Evolutionary conservation across 2,329 filamentous ascomycete species (phyloP), one percentile per base, ranked within the genome.

Genomic region (Neopestalotiopsis sp.): DNA sequence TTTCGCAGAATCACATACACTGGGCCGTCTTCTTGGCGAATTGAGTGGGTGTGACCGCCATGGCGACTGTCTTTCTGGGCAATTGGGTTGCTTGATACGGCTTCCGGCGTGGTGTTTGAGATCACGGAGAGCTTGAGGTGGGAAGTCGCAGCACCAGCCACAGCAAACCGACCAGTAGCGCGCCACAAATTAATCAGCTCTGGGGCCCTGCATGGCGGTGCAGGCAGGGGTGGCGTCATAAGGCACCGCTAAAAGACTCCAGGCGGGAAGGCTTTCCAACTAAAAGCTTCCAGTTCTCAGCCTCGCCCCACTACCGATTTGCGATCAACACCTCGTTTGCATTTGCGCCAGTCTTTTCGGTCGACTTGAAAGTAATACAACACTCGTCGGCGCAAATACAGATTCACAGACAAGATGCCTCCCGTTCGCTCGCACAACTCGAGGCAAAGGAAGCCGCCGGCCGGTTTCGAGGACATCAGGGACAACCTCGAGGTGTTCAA

Each of bases 11-110:
- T 63, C 67, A 84, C 91, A 82, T 82, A 95, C 93, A 95, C 79
- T 92, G 89, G 81, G 90, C 89, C 83, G 92, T 93, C 83, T 88
- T 89, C 82, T 92, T 89, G 79, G 93, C 95, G 79, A 98, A 94
- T 84, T 95, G 94, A 71, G 95, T 98, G 74, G 95, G 94, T 83
- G 94, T 93, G 84, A 98, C 94, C 81, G 94, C 90, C 93, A 95
- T 95, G 76, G 78, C 87, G 84, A 83, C 79, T 80, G 79, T 67
- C 17, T 67, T 34, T 63, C 42, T 53, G 66, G 17, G 65, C 34
- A 58, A 30, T 61, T 67, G 75, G 73, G 77, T 78, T 74, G 74
- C 71, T 76, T 73, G 70, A 69, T 74, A 72, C 62, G 64, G 69
- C 49, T 57, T 32, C 28, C 24, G 40, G 45, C 45, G 45, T 53